Base-by-base conservation (phyloP, 768 basidiomycete genomes). In the Hydnomerulius pinastri region DNA sequence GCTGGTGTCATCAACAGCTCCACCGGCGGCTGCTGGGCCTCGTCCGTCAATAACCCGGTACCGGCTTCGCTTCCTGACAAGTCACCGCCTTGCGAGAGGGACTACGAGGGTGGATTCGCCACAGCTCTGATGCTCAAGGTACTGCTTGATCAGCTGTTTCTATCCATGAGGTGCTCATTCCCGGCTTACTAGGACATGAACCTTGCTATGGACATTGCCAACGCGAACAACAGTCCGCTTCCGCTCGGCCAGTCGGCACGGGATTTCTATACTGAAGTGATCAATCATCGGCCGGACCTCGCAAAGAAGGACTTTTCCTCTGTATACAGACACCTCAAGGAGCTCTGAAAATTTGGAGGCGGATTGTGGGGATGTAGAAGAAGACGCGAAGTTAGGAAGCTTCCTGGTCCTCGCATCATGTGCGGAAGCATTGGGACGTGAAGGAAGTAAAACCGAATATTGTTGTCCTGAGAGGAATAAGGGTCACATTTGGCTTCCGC, bases 11-110 rank as follows among this genome's bases (percentile, higher is more conserved):
- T 96, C 55, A 93, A 94, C 64, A 92, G 78, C 62, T 87, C 86
- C 53, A 91, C 89, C 3, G 92, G 90, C 4, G 75, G 77, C 15
- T 93, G 90, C 62, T 92, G 91, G 90, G 78, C 90, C 13, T 85
- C 86, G 21, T 83, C 85, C 0, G 83, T 87, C 30, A 96, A 95
- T 73, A 95, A 95, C 60, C 92, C 92, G 5, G 91, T 91, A 20
- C 90, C 86, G 6, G 76, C 76, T 17, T 82, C 92, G 13, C 69
- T 92, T 40, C 78, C 81, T 6, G 83, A 75, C 43, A 84, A 83
- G 65, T 81, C 83, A 17, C 86, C 92, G 5, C 92, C 92, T 0
- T 92, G 90, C 60, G 87, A 90, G 67, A 79, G 86, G 35, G 80
- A 85, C 37, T 95, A 87, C 50, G 86, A 90, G 55, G 92, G 90